phyloP scores from a whole-genome alignment of 2,329 filamentous ascomycete species.

The Microdochium bolleyi region DNA sequence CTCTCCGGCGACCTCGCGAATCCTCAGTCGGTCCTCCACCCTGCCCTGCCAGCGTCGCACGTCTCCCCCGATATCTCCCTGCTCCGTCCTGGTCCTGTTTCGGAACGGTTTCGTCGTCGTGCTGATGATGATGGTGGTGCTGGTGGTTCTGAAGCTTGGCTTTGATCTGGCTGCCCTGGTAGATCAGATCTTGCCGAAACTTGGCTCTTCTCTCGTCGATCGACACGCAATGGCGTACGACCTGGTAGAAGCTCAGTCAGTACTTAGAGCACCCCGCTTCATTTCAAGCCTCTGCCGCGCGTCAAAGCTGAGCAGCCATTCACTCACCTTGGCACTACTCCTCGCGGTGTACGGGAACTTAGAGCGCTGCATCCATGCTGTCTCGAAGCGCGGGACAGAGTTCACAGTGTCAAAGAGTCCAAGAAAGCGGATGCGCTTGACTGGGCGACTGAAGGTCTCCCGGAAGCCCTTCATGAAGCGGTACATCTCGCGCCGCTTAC shows the following conservation, averaged over 20 bases:
- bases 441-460: constrained; percentile 71
- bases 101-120: background rate
- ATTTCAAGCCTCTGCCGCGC: background rate
- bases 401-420: constrained; percentile 81
- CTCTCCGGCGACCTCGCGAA: constrained; percentile 5
- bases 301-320: background rate
- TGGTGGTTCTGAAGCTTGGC: constrained; percentile 7
- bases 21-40: background rate
- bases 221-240: constrained; percentile 61
- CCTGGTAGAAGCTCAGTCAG: constrained; percentile 14
- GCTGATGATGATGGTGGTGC: constrained; percentile 9
- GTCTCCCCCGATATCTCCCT: constrained; percentile 8
- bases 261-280: background rate
- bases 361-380: constrained; percentile 67
- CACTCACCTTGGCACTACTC: constrained; percentile 37
- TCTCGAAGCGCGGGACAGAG: constrained; percentile 70
- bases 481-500: constrained; percentile 55
- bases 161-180: constrained; percentile 30
- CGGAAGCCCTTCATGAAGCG: constrained; percentile 72
- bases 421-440: constrained; percentile 65
- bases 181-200: constrained; percentile 63
- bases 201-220: constrained; percentile 67
- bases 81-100: background rate
- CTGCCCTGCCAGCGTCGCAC: constrained; percentile 5
- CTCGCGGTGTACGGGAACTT: constrained; percentile 64